Evolutionary conservation across 164 flowering plant species (phyloP).

Genomic region (Nymphaea thermarum): DNA sequence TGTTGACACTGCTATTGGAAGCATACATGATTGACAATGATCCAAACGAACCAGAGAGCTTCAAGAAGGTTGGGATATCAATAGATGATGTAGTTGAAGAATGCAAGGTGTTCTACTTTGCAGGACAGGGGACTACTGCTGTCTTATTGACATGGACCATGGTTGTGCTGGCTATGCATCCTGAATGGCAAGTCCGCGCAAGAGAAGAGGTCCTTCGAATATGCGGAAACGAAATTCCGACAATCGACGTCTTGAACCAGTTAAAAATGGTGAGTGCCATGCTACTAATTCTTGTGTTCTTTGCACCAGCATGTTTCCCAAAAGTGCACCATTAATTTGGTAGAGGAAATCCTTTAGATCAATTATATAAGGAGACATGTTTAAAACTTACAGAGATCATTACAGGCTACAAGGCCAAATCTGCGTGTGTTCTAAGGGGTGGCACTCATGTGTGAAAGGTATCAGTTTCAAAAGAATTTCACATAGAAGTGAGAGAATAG

Average conservation of each 20-base stretch:
- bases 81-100: conserved; percentile 38
- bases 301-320: too few species aligned
- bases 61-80: conserved; percentile 13
- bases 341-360: too few species aligned
- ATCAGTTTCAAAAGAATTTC: too few species aligned
- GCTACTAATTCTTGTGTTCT: too few species aligned
- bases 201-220: conserved; percentile 33
- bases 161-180: conserved; percentile 30
- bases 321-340: too few species aligned
- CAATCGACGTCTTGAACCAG: conserved; percentile 18
- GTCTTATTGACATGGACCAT: conserved; percentile 34
- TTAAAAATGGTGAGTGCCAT: conserved; percentile 26
- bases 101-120: conserved; percentile 43
- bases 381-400: too few species aligned
- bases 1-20: conserved; percentile 9
- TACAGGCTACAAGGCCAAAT: too few species aligned
- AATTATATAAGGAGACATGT: too few species aligned
- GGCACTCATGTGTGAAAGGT: too few species aligned
- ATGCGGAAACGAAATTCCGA: conserved; percentile 17
- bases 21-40: conserved; percentile 3
- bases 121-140: conserved; percentile 43
- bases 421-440: too few species aligned
- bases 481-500: too few species aligned
- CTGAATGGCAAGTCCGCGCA: conserved; percentile 35
- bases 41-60: neutral